These are phyloP conservation scores for Candida arabinofermentans DNA, from an alignment of 805 yeast genomes.

Conservation along the genomic window DNA sequence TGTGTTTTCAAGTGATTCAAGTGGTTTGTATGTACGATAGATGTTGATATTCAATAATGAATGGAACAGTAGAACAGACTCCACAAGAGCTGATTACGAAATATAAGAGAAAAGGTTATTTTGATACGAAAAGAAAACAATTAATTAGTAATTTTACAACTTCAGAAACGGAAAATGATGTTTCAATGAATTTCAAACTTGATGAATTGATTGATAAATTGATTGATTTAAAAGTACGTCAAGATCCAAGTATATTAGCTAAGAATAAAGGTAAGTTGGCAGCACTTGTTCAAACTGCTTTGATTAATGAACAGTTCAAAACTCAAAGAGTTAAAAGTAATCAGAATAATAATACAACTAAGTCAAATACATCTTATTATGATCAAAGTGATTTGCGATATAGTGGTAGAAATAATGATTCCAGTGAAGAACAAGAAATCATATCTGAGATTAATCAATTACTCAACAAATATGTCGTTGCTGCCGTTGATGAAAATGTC, in stretches of 20 bases:
- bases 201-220: constrained; percentile 37
- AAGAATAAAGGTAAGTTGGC: constrained; percentile 48
- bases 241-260: constrained; percentile 43
- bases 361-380: not conserved
- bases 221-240: constrained; percentile 42
- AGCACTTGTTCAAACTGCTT: constrained; percentile 50
- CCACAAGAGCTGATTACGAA: constrained; percentile 37
- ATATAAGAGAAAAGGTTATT: constrained; percentile 47
- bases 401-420: not conserved
- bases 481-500: constrained; percentile 12
- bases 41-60: too few species aligned
- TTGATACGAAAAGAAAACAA: constrained; percentile 41
- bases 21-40: too few species aligned
- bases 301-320: constrained; percentile 28
- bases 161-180: constrained; percentile 17
- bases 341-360: too few species aligned
- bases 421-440: constrained; percentile 14
- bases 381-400: too few species aligned
- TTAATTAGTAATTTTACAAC: constrained; percentile 39
- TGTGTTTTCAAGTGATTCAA: too few species aligned
- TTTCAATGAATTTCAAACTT: constrained; percentile 39
- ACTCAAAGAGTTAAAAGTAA: not conserved
- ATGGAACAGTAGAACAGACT: too few species aligned
- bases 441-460: constrained; percentile 18
- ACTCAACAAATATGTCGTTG: constrained; percentile 15